Base-by-base conservation (phyloP, 2,329 filamentous ascomycete species). In the Epichloe glyceriae region DNA sequence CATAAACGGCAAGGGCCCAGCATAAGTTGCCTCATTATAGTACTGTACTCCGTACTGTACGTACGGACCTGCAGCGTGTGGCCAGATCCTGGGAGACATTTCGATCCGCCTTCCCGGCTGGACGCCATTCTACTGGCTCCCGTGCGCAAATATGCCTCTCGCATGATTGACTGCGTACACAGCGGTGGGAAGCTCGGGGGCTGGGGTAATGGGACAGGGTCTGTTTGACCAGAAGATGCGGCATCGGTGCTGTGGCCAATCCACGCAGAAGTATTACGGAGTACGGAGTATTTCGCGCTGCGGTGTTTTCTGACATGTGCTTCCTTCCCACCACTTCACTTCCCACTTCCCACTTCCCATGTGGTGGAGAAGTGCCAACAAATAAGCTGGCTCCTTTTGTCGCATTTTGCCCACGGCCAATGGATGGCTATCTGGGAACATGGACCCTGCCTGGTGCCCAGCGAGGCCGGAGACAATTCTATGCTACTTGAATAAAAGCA, bases 261-360 rank as follows among this genome's bases (percentile, higher is more conserved):
- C 38, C 40, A 30, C 47, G 47, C 34, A 19, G 17, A 30, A 43
- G 39, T 15, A 43, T 46, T 37, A 46, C 41, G 30, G 44, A 41
- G 39, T 34, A 15, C 26, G 15, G 30, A 34, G 33, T 34, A 41
- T 40, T 39, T 26, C 46, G 41, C 44, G 38, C 44, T 56, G 56
- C 52, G 57, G 46, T 56, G 50, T 56, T 58, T 56, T 55, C 53
- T 58, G 57, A 56, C 59, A 58, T 60, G 54, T 57, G 56, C 56
- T 55, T 53, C 35, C 15, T n/a, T 38, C 22, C 11, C 42, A 20
- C 19, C 10, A 19, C n/a, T n/a, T n/a, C n/a, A n/a, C n/a, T 7
- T 6, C 17, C 26, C 8, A 17, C 17, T 2, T 45, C 30, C 43
- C n/a, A 45, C 30, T 35, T 34, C 10, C 14, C 2, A n/a, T 26